These are phyloP conservation scores for Agrocybe praecox DNA, from an alignment of 768 basidiomycete species.

Conservation along the genomic window DNA sequence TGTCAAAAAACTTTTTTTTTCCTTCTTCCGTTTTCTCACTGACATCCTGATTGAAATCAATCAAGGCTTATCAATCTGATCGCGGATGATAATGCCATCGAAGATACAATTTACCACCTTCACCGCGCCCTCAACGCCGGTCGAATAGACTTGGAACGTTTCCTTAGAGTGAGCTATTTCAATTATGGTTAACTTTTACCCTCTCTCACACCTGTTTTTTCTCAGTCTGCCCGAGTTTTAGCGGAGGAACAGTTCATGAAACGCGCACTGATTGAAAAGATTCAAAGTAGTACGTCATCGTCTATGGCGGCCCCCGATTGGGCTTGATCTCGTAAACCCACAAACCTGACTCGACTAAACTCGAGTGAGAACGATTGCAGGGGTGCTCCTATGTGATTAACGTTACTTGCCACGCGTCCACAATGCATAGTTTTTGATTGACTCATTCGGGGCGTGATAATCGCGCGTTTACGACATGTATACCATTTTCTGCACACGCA, in stretches of 20 bases:
- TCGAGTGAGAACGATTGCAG: not conserved
- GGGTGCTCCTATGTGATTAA: not conserved
- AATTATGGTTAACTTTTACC: conserved; percentile 3
- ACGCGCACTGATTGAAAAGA: conserved; percentile 92
- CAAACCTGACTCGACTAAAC: not conserved
- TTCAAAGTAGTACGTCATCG: conserved; percentile 53
- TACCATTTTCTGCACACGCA: no score
- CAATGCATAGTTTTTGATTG: no score
- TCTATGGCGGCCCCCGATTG: conserved; percentile 39
- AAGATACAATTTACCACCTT: conserved; percentile 97
- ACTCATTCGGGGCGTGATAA: no score
- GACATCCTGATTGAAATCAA: conserved; percentile 10
- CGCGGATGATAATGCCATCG: conserved; percentile 99
- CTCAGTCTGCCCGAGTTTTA: conserved; percentile 78
- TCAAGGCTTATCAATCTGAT: conserved; percentile 88
- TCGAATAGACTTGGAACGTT: conserved; percentile 91
- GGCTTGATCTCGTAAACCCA: conserved; percentile 26
- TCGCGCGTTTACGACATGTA: no score
- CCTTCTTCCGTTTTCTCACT: not conserved
- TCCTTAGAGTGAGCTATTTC: conserved; percentile 70
- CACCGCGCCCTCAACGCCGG: conserved; percentile 91
- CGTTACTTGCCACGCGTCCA: not conserved
- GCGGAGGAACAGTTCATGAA: conserved; percentile 98
- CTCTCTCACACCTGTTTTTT: conserved; percentile 9
- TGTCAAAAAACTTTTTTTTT: conserved; percentile 11